Evolutionary conservation across 2,329 filamentous ascomycete genomes (phyloP).

Genomic region (Colletotrichum sp.): DNA sequence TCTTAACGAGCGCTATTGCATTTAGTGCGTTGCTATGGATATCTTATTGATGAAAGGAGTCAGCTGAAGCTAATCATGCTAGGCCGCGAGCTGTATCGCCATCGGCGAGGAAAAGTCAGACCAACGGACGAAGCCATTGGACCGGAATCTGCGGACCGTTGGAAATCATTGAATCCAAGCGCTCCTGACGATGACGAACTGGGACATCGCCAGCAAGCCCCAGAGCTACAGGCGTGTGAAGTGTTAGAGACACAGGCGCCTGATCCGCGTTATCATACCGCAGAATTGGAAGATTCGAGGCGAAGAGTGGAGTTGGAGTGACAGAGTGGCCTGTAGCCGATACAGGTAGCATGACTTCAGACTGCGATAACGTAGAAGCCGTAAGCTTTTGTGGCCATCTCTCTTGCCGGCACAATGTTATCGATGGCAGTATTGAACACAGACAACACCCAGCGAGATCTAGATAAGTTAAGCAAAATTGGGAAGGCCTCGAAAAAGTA

Average conservation of each 20-base stretch:
- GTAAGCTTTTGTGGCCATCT: background rate
- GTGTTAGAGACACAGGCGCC: background rate
- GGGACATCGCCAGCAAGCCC: background rate
- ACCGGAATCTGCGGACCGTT: background rate
- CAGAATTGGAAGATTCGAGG: background rate
- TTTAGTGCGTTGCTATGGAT: background rate
- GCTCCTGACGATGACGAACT: background rate
- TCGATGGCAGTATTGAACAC: background rate
- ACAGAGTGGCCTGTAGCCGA: background rate
- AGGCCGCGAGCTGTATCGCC: background rate
- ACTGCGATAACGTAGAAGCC: background rate
- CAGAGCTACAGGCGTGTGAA: background rate
- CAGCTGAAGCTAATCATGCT: background rate
- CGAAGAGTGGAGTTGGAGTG: background rate
- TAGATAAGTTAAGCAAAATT: background rate
- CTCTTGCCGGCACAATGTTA: background rate
- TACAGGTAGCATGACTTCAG: background rate
- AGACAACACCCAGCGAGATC: background rate
- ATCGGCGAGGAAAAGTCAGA: background rate
- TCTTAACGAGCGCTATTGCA: background rate
- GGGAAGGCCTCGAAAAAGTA: background rate
- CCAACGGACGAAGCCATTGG: background rate
- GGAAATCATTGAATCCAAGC: background rate
- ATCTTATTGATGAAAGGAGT: background rate
- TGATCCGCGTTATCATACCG: background rate